These are phyloP conservation scores for Lasiosphaeriaceae sp. DNA, from an alignment of 495 filamentous ascomycete species.

Conservation along the genomic window DNA sequence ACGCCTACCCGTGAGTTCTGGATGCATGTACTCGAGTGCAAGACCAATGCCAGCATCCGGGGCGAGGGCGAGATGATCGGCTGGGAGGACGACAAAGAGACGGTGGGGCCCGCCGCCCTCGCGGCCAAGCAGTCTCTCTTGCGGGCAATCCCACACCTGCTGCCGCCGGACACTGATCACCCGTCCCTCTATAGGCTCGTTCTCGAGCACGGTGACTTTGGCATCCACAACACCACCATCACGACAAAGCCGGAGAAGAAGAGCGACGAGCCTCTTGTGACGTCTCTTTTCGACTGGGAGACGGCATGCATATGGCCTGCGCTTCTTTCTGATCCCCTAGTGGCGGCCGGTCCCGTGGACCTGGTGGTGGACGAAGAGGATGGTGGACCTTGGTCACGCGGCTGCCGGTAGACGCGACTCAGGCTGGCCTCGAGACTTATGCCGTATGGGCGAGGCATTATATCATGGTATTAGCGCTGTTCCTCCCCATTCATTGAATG, in stretches of 20 bases:
- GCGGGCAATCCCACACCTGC: conserved; percentile 27
- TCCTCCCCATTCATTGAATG: conserved; percentile 48
- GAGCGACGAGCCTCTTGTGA: conserved; percentile 23
- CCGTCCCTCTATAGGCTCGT: conserved; percentile 29
- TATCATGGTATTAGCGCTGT: conserved; percentile 28
- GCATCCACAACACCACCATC: conserved; percentile 33
- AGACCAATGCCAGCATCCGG: conserved; percentile 35
- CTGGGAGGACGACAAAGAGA: conserved; percentile 30
- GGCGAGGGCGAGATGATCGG: conserved; percentile 34
- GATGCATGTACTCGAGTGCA: conserved; percentile 28
- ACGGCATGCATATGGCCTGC: conserved; percentile 32
- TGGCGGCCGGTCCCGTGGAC: conserved; percentile 24
- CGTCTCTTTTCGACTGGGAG: conserved; percentile 34
- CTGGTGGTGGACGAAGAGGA: conserved; percentile 30
- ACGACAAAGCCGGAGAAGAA: conserved; percentile 18
- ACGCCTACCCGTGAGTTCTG: conserved; percentile 36
- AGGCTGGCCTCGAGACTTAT: conserved; percentile 20
- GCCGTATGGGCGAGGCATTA: conserved; percentile 26
- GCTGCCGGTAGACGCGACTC: conserved; percentile 10
- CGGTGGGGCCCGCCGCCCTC: conserved; percentile 28
- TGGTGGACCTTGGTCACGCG: conserved; percentile 15
- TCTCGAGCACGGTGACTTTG: conserved; percentile 37
- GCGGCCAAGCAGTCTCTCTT: conserved; percentile 33
- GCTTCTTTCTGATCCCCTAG: conserved; percentile 32
- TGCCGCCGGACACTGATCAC: conserved; percentile 17